Conservation (phyloP, 768 basidiomycete species). For the Candolleomyces eurysporus region DNA sequence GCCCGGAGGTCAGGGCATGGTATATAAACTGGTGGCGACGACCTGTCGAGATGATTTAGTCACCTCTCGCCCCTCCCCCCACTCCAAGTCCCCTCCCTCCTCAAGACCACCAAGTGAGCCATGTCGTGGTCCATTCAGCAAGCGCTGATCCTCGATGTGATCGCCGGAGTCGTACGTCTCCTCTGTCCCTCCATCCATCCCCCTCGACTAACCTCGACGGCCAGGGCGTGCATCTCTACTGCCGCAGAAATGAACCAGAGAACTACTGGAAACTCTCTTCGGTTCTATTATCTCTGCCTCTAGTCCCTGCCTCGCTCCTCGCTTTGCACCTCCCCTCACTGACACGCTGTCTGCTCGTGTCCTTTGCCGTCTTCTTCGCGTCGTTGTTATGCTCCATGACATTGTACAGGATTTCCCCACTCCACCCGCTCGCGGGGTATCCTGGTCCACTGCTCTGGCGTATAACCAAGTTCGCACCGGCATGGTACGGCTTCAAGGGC, state of each 20-base stretch:
- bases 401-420: slow-evolving; percentile 35
- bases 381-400: slow-evolving; percentile 13
- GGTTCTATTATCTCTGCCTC: slow-evolving; percentile 1
- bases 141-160: neutral
- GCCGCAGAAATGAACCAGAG: slow-evolving; percentile 2
- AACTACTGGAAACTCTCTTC: slow-evolving; percentile 9
- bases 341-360: neutral
- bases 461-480: slow-evolving; percentile 24
- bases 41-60: too few relatives aligned
- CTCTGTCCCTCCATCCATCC: neutral
- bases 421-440: slow-evolving; percentile 35
- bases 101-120: too few relatives aligned
- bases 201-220: neutral
- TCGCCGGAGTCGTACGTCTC: neutral
- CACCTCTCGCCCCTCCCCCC: too few relatives aligned
- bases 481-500: slow-evolving; percentile 22
- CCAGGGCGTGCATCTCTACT: slow-evolving; percentile 8
- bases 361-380: slow-evolving; percentile 7
- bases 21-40: too few relatives aligned
- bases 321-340: slow-evolving; percentile 2
- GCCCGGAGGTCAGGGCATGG: too few relatives aligned
- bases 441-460: slow-evolving; percentile 35
- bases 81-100: too few relatives aligned
- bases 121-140: neutral
- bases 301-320: slow-evolving; percentile 4